A percentile compares a stretch with the other conserved stretches of the same genome.
These are phyloP conservation scores for Tolypocladium inflatum DNA, from an alignment of 2,329 filamentous ascomycete species.

Conservation along the genomic window DNA sequence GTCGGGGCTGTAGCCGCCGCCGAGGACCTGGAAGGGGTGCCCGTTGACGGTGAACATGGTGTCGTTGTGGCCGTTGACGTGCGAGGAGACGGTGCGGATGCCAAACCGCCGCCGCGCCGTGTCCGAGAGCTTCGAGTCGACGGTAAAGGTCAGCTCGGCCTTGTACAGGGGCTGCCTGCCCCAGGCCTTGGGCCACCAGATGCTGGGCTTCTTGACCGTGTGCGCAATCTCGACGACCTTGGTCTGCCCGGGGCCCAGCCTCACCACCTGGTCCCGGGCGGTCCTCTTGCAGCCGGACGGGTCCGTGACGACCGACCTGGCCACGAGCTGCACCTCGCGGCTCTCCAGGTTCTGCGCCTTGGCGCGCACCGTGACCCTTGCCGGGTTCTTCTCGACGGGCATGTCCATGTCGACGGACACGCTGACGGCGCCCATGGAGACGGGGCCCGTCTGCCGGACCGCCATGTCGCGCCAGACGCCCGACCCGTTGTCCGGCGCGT, in stretches of 20 bases:
- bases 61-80: constrained; percentile 42
- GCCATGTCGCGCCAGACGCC: constrained; percentile 53
- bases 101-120: constrained; percentile 15
- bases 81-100: constrained; percentile 32
- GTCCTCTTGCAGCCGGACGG: constrained; percentile 13
- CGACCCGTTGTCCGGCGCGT: constrained; percentile 52
- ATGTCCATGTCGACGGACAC: constrained; percentile 31
- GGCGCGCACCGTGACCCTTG: constrained; percentile 27
- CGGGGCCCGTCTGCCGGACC: constrained; percentile 43
- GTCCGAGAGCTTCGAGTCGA: constrained; percentile 19
- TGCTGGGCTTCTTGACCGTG: constrained; percentile 30
- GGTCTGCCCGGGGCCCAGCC: constrained; percentile 25
- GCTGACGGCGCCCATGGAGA: constrained; percentile 33
- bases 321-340: constrained; percentile 24
- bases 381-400: constrained; percentile 12
- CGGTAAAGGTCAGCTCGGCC: constrained; percentile 17
- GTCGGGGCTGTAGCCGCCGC: constrained; percentile 51
- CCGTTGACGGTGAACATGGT: constrained; percentile 47
- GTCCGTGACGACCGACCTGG: constrained; percentile 23
- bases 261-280: constrained; percentile 21
- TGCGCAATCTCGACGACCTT: constrained; percentile 24
- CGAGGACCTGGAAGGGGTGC: constrained; percentile 48
- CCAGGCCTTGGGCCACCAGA: constrained; percentile 57
- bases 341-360: constrained; percentile 30
- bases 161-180: constrained; percentile 44